Percentiles rank a stretch among this genome's conserved stretches.
Evolutionary conservation across 2,329 filamentous ascomycete species (phyloP).

Genomic region (Podosphaera fusca): DNA sequence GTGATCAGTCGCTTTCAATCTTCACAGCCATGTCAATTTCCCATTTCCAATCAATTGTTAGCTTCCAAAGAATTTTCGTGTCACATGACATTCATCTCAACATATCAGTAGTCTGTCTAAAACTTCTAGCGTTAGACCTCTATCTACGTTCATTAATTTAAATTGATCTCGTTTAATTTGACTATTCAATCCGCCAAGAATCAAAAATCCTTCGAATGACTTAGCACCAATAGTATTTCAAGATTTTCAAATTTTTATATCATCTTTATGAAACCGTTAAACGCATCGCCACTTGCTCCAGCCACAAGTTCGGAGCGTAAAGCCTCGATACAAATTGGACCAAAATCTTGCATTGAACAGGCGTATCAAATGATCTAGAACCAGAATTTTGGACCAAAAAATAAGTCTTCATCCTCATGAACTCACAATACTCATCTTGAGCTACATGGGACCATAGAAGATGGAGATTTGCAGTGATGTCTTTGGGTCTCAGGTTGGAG

Average conservation of each 20-base stretch:
- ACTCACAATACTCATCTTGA: too few species aligned
- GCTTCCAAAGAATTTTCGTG: too few species aligned
- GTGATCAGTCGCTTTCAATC: too few species aligned
- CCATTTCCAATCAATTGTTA: too few species aligned
- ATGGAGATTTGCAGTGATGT: too few species aligned
- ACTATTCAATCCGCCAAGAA: not conserved
- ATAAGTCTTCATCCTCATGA: not conserved
- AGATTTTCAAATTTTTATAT: not conserved
- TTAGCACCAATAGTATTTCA: not conserved
- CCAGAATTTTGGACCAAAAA: not conserved
- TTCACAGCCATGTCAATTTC: too few species aligned
- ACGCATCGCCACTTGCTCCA: not conserved
- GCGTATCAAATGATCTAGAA: not conserved
- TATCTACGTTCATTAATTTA: not conserved
- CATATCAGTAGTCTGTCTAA: too few species aligned
- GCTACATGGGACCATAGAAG: too few species aligned
- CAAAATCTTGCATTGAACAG: not conserved
- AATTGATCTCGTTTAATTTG: not conserved
- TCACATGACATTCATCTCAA: too few species aligned
- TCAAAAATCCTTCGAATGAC: not conserved
- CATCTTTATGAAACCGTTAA: not conserved
- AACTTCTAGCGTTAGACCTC: too few species aligned
- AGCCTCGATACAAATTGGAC: not conserved
- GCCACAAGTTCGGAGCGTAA: not conserved
- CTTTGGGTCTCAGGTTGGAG: not conserved